Evolutionary conservation across 2,329 filamentous ascomycete species (phyloP).

Genomic region (Alternaria brassicicola): DNA sequence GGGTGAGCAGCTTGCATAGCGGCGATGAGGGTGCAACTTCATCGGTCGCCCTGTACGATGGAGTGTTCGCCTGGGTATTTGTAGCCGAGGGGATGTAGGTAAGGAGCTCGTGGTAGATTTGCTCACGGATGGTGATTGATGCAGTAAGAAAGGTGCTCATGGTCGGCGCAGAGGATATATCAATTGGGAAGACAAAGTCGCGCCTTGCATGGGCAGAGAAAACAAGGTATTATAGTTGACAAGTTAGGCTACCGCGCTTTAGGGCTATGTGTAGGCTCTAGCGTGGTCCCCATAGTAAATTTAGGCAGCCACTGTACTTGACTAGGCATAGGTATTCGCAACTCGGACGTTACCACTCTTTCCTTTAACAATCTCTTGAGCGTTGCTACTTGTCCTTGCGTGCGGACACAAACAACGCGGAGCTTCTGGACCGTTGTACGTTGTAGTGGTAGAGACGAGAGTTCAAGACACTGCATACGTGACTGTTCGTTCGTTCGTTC

Average conservation of each 20-base stretch:
- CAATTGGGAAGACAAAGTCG: not conserved
- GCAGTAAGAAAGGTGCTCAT: not conserved
- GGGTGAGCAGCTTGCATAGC: slow-evolving; percentile 4
- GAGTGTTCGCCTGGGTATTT: not conserved
- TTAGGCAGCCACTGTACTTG: not conserved
- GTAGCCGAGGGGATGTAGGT: not conserved
- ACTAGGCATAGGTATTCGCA: too few relatives aligned
- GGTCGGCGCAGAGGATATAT: not conserved
- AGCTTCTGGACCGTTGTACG: too few relatives aligned
- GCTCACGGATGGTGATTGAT: slow-evolving; percentile 8
- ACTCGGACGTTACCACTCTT: too few relatives aligned
- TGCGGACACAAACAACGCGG: too few relatives aligned
- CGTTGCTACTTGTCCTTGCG: too few relatives aligned
- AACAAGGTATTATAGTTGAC: not conserved
- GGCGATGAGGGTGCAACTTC: slow-evolving; percentile 2
- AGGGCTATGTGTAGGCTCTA: slow-evolving; percentile 38
- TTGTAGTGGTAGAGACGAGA: too few relatives aligned
- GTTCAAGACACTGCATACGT: too few relatives aligned
- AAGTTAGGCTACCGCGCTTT: not conserved
- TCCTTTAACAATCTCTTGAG: too few relatives aligned
- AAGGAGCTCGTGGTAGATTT: slow-evolving; percentile 7
- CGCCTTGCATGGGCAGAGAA: not conserved
- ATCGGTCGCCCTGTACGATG: not conserved
- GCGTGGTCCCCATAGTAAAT: slow-evolving; percentile 25
- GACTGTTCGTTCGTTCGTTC: too few relatives aligned